These are phyloP conservation scores for Cryptosporidium ubiquitum DNA, from an alignment of 169 alveolate species.

Conservation along the genomic window DNA sequence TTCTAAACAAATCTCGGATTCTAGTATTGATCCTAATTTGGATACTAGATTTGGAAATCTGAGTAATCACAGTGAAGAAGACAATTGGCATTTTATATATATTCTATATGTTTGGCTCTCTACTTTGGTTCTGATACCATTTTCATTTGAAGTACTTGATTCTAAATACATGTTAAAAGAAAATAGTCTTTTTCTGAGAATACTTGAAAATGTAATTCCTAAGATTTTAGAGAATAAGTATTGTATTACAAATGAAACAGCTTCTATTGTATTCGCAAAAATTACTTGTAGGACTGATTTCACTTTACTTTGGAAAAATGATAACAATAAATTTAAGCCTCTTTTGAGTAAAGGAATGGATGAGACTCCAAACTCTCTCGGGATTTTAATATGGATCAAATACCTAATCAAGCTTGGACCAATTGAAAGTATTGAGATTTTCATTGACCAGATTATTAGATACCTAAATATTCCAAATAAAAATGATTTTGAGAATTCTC, in stretches of 20 bases:
- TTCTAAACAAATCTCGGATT: neutral
- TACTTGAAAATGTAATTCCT: constrained; percentile 34
- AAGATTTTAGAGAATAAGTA: constrained; percentile 24
- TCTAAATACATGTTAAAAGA: constrained; percentile 25
- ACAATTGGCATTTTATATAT: constrained; percentile 47
- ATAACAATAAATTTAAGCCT: neutral
- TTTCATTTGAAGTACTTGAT: constrained; percentile 44
- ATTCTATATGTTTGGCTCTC: constrained; percentile 65
- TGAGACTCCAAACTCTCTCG: constrained; percentile 1
- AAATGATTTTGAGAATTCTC: neutral
- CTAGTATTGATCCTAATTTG: neutral
- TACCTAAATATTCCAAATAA: constrained; percentile 3
- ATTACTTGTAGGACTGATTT: constrained; percentile 52
- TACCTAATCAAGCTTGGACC: constrained; percentile 42
- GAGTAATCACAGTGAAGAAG: neutral
- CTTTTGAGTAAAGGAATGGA: constrained; percentile 17
- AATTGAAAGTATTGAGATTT: constrained; percentile 36
- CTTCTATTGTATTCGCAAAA: constrained; percentile 45
- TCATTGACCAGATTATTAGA: constrained; percentile 13
- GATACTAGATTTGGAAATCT: neutral
- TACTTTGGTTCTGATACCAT: constrained; percentile 44
- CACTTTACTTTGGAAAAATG: constrained; percentile 21
- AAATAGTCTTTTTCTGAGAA: constrained; percentile 11
- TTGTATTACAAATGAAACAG: constrained; percentile 48
- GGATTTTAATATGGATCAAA: constrained; percentile 55